Base-by-base conservation (phyloP, 441 rosid species). In the Rhodomyrtus psidioides region DNA sequence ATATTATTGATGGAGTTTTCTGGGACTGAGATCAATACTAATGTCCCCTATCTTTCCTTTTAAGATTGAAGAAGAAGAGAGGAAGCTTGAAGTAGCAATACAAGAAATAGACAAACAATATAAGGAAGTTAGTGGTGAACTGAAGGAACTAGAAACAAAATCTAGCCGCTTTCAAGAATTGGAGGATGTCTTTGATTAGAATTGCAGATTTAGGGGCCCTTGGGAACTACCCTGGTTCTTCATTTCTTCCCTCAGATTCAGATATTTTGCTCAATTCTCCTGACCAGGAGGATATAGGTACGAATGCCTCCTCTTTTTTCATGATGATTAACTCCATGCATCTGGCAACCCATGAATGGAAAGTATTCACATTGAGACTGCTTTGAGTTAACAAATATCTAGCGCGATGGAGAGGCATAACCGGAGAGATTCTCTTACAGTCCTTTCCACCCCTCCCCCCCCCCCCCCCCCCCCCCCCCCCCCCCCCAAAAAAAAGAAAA, bases 211-310 rank as follows among this genome's bases (percentile, higher is more conserved):
- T 97, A 89, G 98, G 99, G 51, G 94, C 97, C 79, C 92, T 97
- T 70, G 98, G 93, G 87, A 97, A 97, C 93, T 95, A 96, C 90
- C 95, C 99, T 2, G 94, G 98, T 84, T 96, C 97, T 27, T 99
- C 99, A 12, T 97, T 95, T 92, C 98, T 95, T 87, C 96, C 95
- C 53, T 97, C 99, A 23, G 99, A 95, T 94, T 96, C 99, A 30
- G 99, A 97, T 90, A 94, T 97, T 92, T 93, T 96, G 86, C 96
- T 95, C 6, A 98, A 96, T 91, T 97, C 99, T 89, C 96, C 99
- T 1, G 96, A 94, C 88, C 96, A 91, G 82, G 98, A 95, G 26
- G 96, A 95, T 90, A 94, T 94, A 92, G 99, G 99, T 96, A 94
- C 9, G 13, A 91, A 83, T 85, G 81, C 42, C 12, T 82, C 30